Percentiles rank a stretch among this genome's conserved stretches.
Conservation (phyloP, 352 stramenopile species). For the Globisporangium nagaii region DNA sequence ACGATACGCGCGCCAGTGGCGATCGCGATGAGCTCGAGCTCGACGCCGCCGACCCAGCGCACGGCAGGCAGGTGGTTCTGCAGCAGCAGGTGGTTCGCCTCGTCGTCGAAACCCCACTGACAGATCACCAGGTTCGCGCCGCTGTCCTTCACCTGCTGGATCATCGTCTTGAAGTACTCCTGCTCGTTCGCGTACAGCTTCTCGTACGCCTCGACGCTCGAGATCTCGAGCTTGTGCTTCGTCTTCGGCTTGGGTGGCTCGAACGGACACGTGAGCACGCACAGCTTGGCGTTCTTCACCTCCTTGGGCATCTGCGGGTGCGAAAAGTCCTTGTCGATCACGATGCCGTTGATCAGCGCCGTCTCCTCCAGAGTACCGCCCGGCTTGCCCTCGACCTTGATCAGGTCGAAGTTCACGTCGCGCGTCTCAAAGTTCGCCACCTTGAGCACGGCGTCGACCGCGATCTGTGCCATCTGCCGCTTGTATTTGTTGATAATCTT, state of each 20-base stretch:
- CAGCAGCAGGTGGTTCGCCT: conserved; percentile 98
- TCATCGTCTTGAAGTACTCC: conserved; percentile 99
- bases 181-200: conserved; percentile 97
- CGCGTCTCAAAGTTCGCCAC: conserved; percentile 98
- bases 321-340: conserved; percentile 99
- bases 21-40: conserved; percentile 99
- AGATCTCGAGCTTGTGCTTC: conserved; percentile 99
- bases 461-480: conserved; percentile 98
- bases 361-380: conserved; percentile 97
- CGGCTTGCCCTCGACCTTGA: conserved; percentile 99
- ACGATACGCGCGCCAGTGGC: conserved; percentile 98
- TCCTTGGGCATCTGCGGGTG: conserved; percentile 99
- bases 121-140: conserved; percentile 99
- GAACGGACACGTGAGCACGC: conserved; percentile 98
- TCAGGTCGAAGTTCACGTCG: conserved; percentile 99
- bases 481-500: conserved; percentile 99
- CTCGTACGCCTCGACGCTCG: conserved; percentile 96
- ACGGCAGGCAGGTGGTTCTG: conserved; percentile 97
- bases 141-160: conserved; percentile 98
- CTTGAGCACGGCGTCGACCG: conserved; percentile 96
- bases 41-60: conserved; percentile 98
- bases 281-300: conserved; percentile 97
- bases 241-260: conserved; percentile 99
- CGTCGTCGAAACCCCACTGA: conserved; percentile 99
- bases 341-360: conserved; percentile 97